Base-by-base conservation (phyloP, 1,284 basidiomycete species). In the Tremellales sp. region DNA sequence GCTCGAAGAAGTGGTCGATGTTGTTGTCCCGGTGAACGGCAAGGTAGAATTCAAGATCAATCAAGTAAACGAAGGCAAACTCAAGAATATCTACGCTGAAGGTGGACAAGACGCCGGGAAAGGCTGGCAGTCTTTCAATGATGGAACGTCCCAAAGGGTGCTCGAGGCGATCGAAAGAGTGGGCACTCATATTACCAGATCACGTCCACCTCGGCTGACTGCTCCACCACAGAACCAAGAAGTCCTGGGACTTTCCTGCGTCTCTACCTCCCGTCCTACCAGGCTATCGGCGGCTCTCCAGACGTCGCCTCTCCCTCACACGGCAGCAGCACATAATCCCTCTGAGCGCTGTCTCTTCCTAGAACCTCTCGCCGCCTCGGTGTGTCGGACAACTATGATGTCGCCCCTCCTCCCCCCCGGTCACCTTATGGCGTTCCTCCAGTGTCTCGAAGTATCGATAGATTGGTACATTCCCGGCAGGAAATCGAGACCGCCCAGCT, bases 1-100 rank as follows among this genome's bases (percentile, higher is more conserved):
- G 1, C 27, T 62, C 2, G 62, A 64, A 37, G 49, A 52, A 1
- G 33, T 19, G 24, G 32, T 62, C 39, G 53, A 60, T 40, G 44
- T 59, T 4, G 42, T 60, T 1, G 40, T 54, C 3, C 54, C 54
- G 2, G 21, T 58, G 3, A 56, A 54, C 2, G 56, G 51, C n/a
- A 52, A 45, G 24, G 50, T 60, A n/a, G 2, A 10, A 1, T 25
- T 58, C n/a, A 28, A 16, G 13, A 27, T 21, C 24, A 29, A 26
- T 6, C 26, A 27, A 10, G 5, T 21, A 13, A 40, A 26, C 5
- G 24, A 28, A 13, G 14, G 26, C 29, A 21, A 33, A 32, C 31
- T 43, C 25, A 32, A 32, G 26, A 22, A 28, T 14, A 27, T 10
- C 8, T 21, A 36, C n/a, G 9, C n/a, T 21, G 18, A 36, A 16